A percentile compares a stretch with the other conserved stretches of the same genome.
phyloP scores from a whole-genome alignment of 1,284 basidiomycete genomes.

The Marasmius tenuissimus region DNA sequence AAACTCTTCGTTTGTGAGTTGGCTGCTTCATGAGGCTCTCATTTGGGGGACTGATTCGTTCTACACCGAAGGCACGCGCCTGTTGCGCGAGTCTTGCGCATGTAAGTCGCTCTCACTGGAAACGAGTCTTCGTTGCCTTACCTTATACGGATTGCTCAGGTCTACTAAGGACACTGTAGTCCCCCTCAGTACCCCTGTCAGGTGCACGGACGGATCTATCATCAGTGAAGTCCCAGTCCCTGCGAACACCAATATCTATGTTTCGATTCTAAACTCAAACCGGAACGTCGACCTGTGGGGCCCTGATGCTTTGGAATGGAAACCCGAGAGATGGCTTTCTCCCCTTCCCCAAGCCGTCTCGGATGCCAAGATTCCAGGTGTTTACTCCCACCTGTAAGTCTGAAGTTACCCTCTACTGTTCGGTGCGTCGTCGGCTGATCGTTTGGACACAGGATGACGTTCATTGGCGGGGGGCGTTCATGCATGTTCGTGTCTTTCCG shows the following conservation, averaged over 20 bases:
- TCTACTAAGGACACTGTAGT: constrained; percentile 20
- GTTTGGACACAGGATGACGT: constrained; percentile 26
- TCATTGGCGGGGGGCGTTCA: constrained; percentile 27
- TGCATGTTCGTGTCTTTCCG: constrained; percentile 25
- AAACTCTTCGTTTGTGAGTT: constrained; percentile 26
- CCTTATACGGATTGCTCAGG: constrained; percentile 4
- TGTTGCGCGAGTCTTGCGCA: constrained; percentile 10
- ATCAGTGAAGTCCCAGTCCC: constrained; percentile 25
- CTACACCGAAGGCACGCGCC: constrained; percentile 16
- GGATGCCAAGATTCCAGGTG: constrained; percentile 12
- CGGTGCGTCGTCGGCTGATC: neutral
- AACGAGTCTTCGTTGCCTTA: neutral
- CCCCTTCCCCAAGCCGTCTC: constrained; percentile 22
- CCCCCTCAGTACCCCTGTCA: constrained; percentile 22
- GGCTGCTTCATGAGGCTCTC: neutral
- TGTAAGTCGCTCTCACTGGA: constrained; percentile 3
- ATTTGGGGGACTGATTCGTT: neutral
- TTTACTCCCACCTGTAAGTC: constrained; percentile 15
- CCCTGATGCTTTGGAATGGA: constrained; percentile 33
- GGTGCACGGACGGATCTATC: constrained; percentile 23
- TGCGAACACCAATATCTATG: constrained; percentile 23
- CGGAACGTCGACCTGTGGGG: constrained; percentile 32
- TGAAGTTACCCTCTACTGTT: neutral
- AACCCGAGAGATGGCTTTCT: constrained; percentile 33
- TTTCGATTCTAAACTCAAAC: constrained; percentile 27